Conservation (phyloP, 176 grass and related monocot species). For the Oryza longistaminata region DNA sequence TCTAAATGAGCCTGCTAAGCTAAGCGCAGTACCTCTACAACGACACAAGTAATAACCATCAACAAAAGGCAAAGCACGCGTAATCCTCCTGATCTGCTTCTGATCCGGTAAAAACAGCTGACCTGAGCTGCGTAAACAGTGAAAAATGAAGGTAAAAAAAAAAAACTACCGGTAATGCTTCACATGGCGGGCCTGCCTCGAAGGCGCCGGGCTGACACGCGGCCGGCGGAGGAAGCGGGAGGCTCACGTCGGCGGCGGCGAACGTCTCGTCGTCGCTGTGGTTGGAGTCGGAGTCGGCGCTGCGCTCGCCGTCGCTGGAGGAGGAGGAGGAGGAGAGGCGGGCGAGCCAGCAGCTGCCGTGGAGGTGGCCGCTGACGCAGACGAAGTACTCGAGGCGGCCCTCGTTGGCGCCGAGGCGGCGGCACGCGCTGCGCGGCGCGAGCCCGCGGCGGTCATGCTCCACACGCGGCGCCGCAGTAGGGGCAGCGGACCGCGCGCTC, state of each 20-base stretch:
- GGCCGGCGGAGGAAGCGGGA: neutral
- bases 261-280: neutral
- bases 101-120: neutral
- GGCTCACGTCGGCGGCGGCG: neutral
- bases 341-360: constrained; percentile 77
- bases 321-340: constrained; percentile 49
- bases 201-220: neutral
- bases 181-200: neutral
- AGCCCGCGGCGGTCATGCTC: constrained; percentile 77
- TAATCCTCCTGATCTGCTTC: neutral
- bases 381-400: constrained; percentile 75
- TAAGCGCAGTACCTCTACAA: too few relatives aligned
- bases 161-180: neutral
- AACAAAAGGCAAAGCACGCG: neutral
- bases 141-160: neutral
- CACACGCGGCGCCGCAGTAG: constrained; percentile 76
- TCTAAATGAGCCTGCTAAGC: too few relatives aligned
- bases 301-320: constrained; percentile 10
- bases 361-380: constrained; percentile 80
- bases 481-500: constrained; percentile 67
- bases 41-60: too few relatives aligned
- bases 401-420: constrained; percentile 54
- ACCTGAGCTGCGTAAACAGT: neutral
- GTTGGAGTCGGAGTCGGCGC: neutral
- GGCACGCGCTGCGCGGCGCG: constrained; percentile 57